Evolutionary conservation across 768 basidiomycete species (phyloP).

Genomic region (Auriscalpium microsporum): DNA sequence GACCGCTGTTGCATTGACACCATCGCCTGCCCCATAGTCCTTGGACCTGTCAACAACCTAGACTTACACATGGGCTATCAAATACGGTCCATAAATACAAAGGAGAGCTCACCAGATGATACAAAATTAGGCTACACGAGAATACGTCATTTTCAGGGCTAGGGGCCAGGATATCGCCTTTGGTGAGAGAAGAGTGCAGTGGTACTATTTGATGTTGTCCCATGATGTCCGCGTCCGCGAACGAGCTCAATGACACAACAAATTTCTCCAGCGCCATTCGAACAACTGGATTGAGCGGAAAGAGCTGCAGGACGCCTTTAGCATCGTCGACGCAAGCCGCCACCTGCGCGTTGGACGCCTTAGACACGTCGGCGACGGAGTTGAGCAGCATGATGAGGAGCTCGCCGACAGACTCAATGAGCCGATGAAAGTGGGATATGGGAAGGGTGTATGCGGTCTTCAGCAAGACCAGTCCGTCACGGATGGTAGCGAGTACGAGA

Average conservation of each 20-base stretch:
- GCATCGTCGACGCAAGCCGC: conserved; percentile 14
- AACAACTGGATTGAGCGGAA: conserved; percentile 6
- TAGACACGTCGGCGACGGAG: conserved; percentile 7
- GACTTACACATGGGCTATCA: background rate
- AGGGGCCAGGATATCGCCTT: conserved; percentile 14
- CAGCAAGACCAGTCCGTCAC: conserved; percentile 13
- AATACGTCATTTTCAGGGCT: conserved; percentile 9
- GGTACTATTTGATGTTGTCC: background rate
- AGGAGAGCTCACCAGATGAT: conserved; percentile 9
- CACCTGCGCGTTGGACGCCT: conserved; percentile 5
- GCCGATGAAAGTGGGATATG: conserved; percentile 6
- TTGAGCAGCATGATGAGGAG: conserved; percentile 6
- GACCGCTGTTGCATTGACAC: conserved; percentile 39
- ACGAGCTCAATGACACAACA: conserved; percentile 12
- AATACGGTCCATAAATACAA: background rate
- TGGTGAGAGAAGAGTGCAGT: conserved; percentile 8
- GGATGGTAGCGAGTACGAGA: conserved; percentile 41
- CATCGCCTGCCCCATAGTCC: conserved; percentile 10
- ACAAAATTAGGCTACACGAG: conserved; percentile 12
- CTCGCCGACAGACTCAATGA: conserved; percentile 7
- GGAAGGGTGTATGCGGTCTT: conserved; percentile 8
- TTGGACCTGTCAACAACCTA: conserved; percentile 11
- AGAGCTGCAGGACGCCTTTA: conserved; percentile 10
- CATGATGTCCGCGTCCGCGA: conserved; percentile 7
- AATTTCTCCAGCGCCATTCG: conserved; percentile 11